These are phyloP conservation scores for Colletotrichum tanaceti DNA, from an alignment of 2,329 filamentous ascomycete genomes.

Conservation along the genomic window DNA sequence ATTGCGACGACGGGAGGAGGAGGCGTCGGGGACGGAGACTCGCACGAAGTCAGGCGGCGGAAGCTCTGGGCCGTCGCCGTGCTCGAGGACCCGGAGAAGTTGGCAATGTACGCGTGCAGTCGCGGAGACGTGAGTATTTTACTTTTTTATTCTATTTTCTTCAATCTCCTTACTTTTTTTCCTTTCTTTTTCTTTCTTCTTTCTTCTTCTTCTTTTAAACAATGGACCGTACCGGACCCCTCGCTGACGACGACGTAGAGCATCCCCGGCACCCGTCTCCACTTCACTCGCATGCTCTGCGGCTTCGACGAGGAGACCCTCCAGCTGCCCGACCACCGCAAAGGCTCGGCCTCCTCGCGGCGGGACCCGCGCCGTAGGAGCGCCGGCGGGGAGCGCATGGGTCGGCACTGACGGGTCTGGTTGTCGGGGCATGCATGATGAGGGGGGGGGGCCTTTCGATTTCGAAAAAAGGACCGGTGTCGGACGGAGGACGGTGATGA, in stretches of 20 bases:
- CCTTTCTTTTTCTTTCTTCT: background rate
- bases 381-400: conserved; percentile 41
- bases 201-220: background rate
- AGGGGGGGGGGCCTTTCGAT: background rate
- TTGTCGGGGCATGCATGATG: background rate
- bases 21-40: conserved; percentile 48
- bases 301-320: conserved; percentile 55
- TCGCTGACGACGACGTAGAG: conserved; percentile 54
- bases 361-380: conserved; percentile 33
- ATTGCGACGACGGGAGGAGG: background rate
- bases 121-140: conserved; percentile 62
- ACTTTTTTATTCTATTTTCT: background rate
- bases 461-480: background rate
- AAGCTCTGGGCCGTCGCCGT: conserved; percentile 64
- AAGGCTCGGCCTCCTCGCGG: conserved; percentile 25
- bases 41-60: conserved; percentile 56
- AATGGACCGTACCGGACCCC: no score
- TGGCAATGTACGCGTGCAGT: conserved; percentile 69
- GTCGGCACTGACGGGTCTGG: conserved; percentile 13
- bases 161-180: background rate
- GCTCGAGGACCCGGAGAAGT: conserved; percentile 66
- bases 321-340: conserved; percentile 39
- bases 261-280: conserved; percentile 65
- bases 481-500: background rate
- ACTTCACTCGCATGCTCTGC: conserved; percentile 67